phyloP scores from a whole-genome alignment of 163 green algal genomes.

The Scenedesmus sp. region DNA sequence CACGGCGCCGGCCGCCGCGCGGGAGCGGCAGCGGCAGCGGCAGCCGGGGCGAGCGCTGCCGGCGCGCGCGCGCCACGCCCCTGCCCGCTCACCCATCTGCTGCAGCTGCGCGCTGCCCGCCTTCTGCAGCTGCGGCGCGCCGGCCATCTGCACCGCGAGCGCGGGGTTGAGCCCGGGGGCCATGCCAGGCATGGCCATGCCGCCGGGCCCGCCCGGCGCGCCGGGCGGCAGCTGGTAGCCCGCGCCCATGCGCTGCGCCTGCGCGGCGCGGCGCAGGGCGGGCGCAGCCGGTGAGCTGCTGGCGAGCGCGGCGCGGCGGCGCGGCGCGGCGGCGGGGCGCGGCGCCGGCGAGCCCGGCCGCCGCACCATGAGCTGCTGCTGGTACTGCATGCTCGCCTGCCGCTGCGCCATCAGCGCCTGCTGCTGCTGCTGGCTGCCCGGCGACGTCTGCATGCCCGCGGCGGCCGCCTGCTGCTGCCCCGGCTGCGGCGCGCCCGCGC shows the following conservation, averaged over 20 bases:
- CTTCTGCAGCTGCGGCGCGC: slow-evolving; percentile 1
- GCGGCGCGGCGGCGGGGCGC: too few species aligned
- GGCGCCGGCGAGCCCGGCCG: too few species aligned
- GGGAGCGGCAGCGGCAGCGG: not conserved
- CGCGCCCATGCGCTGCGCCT: slow-evolving; percentile 32
- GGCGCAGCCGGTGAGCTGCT: not conserved
- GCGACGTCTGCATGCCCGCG: slow-evolving; percentile 23
- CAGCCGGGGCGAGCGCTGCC: not conserved
- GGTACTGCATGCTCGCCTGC: slow-evolving; percentile 3
- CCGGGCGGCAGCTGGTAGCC: slow-evolving; percentile 21
- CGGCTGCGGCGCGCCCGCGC: not conserved
- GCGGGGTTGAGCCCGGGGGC: slow-evolving; percentile 19
- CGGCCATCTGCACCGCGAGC: slow-evolving; percentile 5
- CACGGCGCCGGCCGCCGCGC: not conserved
- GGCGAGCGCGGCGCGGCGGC: too few species aligned
- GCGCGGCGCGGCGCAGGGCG: not conserved
- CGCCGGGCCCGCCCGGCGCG: not conserved
- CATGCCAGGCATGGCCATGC: slow-evolving; percentile 1
- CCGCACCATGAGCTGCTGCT: slow-evolving; percentile 38
- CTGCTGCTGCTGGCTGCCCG: slow-evolving; percentile 29
- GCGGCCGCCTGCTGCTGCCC: slow-evolving; percentile 18
- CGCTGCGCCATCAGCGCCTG: slow-evolving; percentile 3
- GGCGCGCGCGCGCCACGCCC: not conserved
- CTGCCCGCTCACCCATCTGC: not conserved
- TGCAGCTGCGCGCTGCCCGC: slow-evolving; percentile 36